These are phyloP conservation scores for Miscanthus sacchariflorus DNA, from an alignment of 202 grass and related monocot genomes.

Conservation along the genomic window DNA sequence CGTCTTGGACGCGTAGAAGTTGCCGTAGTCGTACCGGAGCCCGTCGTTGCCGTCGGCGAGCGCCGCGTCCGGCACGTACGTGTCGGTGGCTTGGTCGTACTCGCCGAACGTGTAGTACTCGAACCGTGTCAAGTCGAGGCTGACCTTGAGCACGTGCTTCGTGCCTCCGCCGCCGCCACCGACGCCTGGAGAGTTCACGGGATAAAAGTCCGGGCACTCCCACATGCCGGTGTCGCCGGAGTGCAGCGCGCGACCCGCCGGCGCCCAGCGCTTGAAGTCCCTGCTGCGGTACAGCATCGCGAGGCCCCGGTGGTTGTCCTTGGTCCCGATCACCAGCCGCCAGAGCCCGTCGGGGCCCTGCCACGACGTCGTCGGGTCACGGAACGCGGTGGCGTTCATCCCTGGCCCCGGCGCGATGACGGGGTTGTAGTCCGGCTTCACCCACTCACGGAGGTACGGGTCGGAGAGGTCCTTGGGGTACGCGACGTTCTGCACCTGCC, in stretches of 20 bases:
- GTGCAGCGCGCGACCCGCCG: conserved; percentile 52
- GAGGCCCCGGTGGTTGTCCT: conserved; percentile 55
- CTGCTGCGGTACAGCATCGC: conserved; percentile 65
- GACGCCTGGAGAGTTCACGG: conserved; percentile 33
- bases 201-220: conserved; percentile 66
- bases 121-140: conserved; percentile 68
- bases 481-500: conserved; percentile 79
- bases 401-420: conserved; percentile 47
- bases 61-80: conserved; percentile 61
- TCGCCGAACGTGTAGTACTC: conserved; percentile 83
- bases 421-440: conserved; percentile 89
- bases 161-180: neutral
- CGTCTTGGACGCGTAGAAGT: conserved; percentile 90
- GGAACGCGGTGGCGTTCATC: conserved; percentile 70
- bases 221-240: conserved; percentile 64
- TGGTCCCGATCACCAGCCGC: conserved; percentile 60
- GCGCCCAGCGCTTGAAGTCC: conserved; percentile 72
- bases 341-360: conserved; percentile 52
- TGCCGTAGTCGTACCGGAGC: conserved; percentile 73
- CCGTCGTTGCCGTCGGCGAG: conserved; percentile 49
- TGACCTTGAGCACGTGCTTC: conserved; percentile 78
- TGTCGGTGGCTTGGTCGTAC: conserved; percentile 57
- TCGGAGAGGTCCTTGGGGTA: conserved; percentile 78
- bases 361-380: conserved; percentile 91
- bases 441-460: conserved; percentile 72